Evolutionary conservation across 2,329 filamentous ascomycete genomes (phyloP).

Genomic region (Talaromyces funiculosus): DNA sequence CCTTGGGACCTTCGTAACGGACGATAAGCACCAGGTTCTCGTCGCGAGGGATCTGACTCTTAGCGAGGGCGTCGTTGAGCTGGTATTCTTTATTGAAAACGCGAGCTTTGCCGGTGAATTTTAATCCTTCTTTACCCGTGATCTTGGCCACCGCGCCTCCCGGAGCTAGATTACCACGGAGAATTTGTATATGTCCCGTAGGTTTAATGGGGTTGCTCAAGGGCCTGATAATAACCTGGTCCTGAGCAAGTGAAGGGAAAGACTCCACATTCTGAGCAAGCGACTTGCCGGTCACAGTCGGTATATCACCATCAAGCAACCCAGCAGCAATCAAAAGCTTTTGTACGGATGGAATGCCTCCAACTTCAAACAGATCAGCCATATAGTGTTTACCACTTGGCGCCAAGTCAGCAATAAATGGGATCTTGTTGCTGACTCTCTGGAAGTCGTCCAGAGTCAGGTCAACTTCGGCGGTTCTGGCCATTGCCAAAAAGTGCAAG

Average conservation of each 20-base stretch:
- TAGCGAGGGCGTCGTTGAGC: conserved; percentile 68
- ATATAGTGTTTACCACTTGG: conserved; percentile 81
- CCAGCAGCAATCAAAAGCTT: conserved; percentile 74
- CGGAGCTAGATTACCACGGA: conserved; percentile 81
- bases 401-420: conserved; percentile 78
- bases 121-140: conserved; percentile 85
- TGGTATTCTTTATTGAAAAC: conserved; percentile 83
- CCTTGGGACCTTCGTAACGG: conserved; percentile 88
- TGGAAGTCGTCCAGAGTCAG: conserved; percentile 79
- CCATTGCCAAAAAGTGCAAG: conserved; percentile 85
- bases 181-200: conserved; percentile 81
- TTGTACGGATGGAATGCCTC: conserved; percentile 77
- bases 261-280: conserved; percentile 73
- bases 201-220: conserved; percentile 78
- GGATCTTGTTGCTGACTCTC: conserved; percentile 72
- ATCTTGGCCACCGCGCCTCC: conserved; percentile 92
- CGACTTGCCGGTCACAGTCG: conserved; percentile 78
- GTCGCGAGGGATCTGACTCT: conserved; percentile 62
- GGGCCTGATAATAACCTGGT: conserved; percentile 76
- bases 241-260: conserved; percentile 70
- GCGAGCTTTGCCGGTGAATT: conserved; percentile 71
- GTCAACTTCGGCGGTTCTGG: conserved; percentile 71
- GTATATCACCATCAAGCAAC: conserved; percentile 70
- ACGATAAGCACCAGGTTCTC: conserved; percentile 87
- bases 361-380: conserved; percentile 80